phyloP scores from a whole-genome alignment of 495 filamentous ascomycete species.

The Trichoderma asperelloides region DNA sequence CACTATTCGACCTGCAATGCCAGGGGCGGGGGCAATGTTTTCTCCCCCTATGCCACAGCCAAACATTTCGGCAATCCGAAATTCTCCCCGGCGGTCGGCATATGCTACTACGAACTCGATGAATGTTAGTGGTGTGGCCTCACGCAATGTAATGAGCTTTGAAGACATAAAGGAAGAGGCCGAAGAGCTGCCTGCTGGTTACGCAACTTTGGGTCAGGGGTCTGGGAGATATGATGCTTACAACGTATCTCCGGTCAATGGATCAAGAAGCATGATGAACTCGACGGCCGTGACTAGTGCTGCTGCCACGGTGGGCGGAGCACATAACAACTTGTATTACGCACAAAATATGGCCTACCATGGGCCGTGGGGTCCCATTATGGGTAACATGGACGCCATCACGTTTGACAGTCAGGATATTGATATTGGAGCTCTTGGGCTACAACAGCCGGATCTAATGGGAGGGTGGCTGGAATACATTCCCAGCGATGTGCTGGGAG shows the following conservation, averaged over 20 bases:
- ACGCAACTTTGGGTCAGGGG: background rate
- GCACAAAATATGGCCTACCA: constrained; percentile 14
- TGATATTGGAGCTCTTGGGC: constrained; percentile 45
- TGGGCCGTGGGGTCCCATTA: constrained; percentile 15
- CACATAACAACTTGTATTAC: constrained; percentile 11
- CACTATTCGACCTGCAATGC: constrained; percentile 41
- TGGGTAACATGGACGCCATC: constrained; percentile 39
- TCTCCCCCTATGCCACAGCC: constrained; percentile 38
- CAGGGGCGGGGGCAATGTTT: constrained; percentile 33
- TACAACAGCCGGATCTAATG: constrained; percentile 39
- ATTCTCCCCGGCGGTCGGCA: constrained; percentile 20
- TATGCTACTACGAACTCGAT: background rate
- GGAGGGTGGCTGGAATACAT: constrained; percentile 62
- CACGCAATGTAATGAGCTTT: constrained; percentile 13
- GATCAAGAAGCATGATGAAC: background rate
- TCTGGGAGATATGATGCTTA: constrained; percentile 20
- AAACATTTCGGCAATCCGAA: constrained; percentile 34
- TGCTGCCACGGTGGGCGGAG: background rate
- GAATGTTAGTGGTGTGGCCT: background rate
- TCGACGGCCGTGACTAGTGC: background rate
- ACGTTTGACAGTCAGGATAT: constrained; percentile 66
- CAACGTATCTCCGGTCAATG: constrained; percentile 26
- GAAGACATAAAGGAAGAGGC: background rate
- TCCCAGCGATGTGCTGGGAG: constrained; percentile 50
- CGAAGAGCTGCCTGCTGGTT: background rate